Evolutionary conservation across 352 stramenopile genomes (phyloP), one percentile per base, ranked within the genome.

Genomic region (Ophiocytium majus): DNA sequence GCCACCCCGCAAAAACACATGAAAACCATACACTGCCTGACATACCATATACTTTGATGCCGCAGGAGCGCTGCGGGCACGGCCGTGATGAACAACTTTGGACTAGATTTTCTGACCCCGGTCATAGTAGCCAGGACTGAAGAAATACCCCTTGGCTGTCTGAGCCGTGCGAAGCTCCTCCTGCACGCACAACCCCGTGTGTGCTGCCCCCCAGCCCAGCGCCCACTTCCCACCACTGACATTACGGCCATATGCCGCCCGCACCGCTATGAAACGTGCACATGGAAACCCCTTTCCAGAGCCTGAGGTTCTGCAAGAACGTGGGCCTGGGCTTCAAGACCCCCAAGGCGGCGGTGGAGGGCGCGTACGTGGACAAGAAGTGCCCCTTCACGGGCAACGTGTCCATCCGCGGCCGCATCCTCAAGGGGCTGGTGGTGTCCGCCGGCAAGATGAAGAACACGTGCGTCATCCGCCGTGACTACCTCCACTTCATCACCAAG

Each of bases 331-430:
- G 96, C 85, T 98, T 99, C 94, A 99, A 99, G 94, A 99, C 97
- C 80, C 97, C 97, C 79, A 98, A 98, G 91, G 89, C 92, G 63
- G 97, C 96, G 86, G 97, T 94, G 82, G 91, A 96, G 85, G 96
- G 95, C 89, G 97, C 93, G 89, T 99, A 98, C 92, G 94, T 99
- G 63, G 97, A 99, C 95, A 99, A 99, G 93, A 99, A 99, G 94
- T 99, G 97, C 93, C 97, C 97, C 83, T 99, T 99, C 94, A 99
- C 97, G 57, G 96, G 96, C 91, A 97, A 99, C 92, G 97, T 99
- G 79, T 98, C 96, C 90, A 99, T 99, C 92, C 96, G 85, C 32
- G 85, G 85, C 37, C 85, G 85, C 79, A 88, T 88, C 79, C 82
- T 88, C 19, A 88, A 88, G 85, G 97, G 97, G 86, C 93, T 99